Percentiles rank a stretch among this genome's conserved stretches.
These are phyloP conservation scores for Boletus huronensis DNA, from an alignment of 768 basidiomycete genomes.

Conservation along the genomic window DNA sequence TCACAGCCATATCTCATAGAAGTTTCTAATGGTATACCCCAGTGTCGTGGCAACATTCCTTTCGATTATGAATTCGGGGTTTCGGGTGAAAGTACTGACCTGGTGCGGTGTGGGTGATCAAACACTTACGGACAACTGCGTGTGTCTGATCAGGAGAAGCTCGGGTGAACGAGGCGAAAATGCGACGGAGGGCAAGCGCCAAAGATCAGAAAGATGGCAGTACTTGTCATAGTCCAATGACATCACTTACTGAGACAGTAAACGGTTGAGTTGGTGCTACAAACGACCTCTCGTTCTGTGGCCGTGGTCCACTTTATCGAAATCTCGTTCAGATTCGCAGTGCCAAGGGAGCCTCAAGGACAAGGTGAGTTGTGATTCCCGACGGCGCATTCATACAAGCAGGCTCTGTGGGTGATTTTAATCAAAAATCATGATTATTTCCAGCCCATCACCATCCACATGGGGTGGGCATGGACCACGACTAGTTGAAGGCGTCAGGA, in stretches of 20 bases:
- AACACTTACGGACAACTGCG: background rate
- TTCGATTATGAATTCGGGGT: background rate
- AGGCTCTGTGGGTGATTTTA: background rate
- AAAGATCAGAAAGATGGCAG: background rate
- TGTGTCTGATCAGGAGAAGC: background rate
- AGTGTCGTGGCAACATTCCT: slow-evolving; percentile 10
- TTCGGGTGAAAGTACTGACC: background rate
- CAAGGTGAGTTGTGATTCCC: slow-evolving; percentile 11
- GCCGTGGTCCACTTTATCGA: background rate
- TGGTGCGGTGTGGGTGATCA: background rate
- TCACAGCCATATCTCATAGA: slow-evolving; percentile 6
- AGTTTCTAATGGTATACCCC: background rate
- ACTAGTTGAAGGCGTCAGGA: background rate
- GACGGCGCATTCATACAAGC: background rate
- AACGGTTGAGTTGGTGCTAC: slow-evolving; percentile 3
- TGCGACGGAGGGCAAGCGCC: background rate
- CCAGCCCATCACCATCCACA: background rate
- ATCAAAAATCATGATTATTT: background rate
- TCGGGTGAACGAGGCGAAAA: background rate
- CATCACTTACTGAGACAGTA: slow-evolving; percentile 1
- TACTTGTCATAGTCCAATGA: background rate
- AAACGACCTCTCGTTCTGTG: background rate
- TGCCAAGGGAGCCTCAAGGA: slow-evolving; percentile 12
- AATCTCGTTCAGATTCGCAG: background rate
- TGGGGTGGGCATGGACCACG: background rate